Evolutionary conservation across 1,284 basidiomycete species (phyloP), one percentile per base, ranked within the genome.

Genomic region (Leccinum pachyderme): DNA sequence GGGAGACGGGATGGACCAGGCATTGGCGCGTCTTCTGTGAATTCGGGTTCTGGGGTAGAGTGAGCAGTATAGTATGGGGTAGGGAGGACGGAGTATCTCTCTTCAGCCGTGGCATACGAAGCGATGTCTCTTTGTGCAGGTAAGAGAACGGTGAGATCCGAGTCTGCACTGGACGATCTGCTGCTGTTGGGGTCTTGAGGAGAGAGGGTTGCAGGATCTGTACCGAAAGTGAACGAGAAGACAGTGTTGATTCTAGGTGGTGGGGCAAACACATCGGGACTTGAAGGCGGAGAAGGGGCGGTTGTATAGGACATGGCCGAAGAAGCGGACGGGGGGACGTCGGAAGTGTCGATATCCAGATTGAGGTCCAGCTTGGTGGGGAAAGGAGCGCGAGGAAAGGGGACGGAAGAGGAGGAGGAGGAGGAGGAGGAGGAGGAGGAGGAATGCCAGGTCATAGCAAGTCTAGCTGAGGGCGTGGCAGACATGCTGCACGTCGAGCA

Each of bases 11-110:
- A 71, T 44, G 70, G 66, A 31, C 70, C 67, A 53, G 70, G 58
- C 53, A 49, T 59, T 56, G 57, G 62, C 28, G 49, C 58, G 54
- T 60, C 55, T 49, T 58, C 46, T 24, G 46, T 45, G 27, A 49
- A 47, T 28, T 57, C 55, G 44, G 69, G 69, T 45, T 72, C 68
- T 15, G 68, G 70, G 12, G 69, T 69, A 25, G 71, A 69, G 25
- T 65, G 56, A 33, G 69, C 68, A 29, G 68, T 69, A 37, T 69
- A 72, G 49, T 72, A 72, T 8, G 71, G 69, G 47, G 68, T 72
- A 35, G 62, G 58, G 50, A 56, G 48, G 28, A 62, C 51, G 50
- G 67, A 59, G 55, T 60, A 59, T 54, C 51, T 46, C 28, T 59
- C 68, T 31, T 60, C 54, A 31, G 56, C 7, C 29, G 28, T 18